Percentiles rank a stretch among this genome's conserved stretches.
Evolutionary conservation across 2,329 filamentous ascomycete genomes (phyloP).

Genomic region (Diaporthe citrichinensis): DNA sequence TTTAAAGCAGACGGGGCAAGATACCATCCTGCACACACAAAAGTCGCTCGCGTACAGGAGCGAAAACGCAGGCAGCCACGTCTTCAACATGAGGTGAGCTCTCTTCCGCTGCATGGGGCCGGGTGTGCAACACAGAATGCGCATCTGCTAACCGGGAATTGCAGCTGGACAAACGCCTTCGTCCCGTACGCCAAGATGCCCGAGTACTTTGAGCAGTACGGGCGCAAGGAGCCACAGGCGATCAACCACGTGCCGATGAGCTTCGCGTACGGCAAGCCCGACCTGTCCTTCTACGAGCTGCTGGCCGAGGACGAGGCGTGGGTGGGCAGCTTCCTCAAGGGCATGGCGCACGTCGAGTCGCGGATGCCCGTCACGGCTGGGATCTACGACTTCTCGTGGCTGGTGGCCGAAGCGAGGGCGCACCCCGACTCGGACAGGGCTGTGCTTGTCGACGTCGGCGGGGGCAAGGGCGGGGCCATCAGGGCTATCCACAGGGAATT

Average conservation of each 20-base stretch:
- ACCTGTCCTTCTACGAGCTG: constrained; percentile 47
- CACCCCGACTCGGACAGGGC: constrained; percentile 37
- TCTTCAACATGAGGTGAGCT: constrained; percentile 16
- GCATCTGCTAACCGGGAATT: constrained; percentile 42
- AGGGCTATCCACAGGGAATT: constrained; percentile 45
- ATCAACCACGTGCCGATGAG: constrained; percentile 46
- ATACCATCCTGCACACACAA: background rate
- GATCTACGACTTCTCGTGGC: constrained; percentile 47
- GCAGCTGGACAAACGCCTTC: constrained; percentile 44
- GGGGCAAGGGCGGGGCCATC: constrained; percentile 49
- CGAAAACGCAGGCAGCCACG: background rate
- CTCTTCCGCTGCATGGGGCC: background rate
- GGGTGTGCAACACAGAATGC: background rate
- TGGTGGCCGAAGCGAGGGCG: constrained; percentile 41
- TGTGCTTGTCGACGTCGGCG: constrained; percentile 52
- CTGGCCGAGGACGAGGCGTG: constrained; percentile 44
- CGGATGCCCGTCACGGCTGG: constrained; percentile 47
- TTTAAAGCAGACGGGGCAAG: constrained; percentile 1
- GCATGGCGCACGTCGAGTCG: constrained; percentile 47
- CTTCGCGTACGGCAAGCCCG: constrained; percentile 46
- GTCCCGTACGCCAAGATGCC: constrained; percentile 40
- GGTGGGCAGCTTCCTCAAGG: constrained; percentile 46
- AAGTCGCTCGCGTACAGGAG: constrained; percentile 18
- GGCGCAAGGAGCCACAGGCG: constrained; percentile 44
- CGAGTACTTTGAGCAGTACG: constrained; percentile 48